These are phyloP conservation scores for Coemansia sp. DNA, from an alignment of 192 early-diverging fungal genomes.

Conservation along the genomic window DNA sequence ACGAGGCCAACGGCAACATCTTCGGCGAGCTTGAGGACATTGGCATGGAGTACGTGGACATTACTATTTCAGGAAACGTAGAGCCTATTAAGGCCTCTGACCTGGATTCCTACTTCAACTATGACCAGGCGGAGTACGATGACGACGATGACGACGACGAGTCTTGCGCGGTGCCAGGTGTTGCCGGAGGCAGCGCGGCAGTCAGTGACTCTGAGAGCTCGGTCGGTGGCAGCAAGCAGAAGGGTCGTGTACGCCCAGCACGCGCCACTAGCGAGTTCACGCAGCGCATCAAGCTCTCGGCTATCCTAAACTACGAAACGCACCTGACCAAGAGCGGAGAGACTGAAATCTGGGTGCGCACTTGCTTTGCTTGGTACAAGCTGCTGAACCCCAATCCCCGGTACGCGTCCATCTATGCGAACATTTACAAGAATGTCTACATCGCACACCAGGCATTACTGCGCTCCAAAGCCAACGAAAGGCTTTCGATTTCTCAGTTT, in stretches of 20 bases:
- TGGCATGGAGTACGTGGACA: constrained; percentile 43
- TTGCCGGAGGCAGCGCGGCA: not conserved
- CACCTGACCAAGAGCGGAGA: constrained; percentile 19
- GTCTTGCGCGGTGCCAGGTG: constrained; percentile 20
- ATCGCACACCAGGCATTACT: constrained; percentile 43
- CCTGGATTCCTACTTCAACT: constrained; percentile 4
- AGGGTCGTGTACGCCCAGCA: constrained; percentile 13
- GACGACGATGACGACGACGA: constrained; percentile 34
- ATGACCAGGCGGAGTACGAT: constrained; percentile 40
- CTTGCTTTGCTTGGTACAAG: constrained; percentile 53
- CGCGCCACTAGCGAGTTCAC: constrained; percentile 30
- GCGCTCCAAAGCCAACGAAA: constrained; percentile 8
- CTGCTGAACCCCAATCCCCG: constrained; percentile 35
- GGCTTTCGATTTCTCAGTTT: constrained; percentile 20
- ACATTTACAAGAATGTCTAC: constrained; percentile 37
- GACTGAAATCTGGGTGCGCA: constrained; percentile 49
- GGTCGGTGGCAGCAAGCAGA: not conserved
- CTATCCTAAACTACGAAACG: constrained; percentile 46
- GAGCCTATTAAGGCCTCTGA: constrained; percentile 39
- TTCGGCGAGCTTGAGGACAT: constrained; percentile 49
- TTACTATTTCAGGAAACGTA: constrained; percentile 54
- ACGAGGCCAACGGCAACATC: constrained; percentile 28
- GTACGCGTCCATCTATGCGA: constrained; percentile 27
- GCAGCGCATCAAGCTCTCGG: constrained; percentile 46
- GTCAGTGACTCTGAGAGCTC: constrained; percentile 9